Conservation (phyloP, 1,139 yeast species). For the Scheffersomyces illinoinensis region DNA sequence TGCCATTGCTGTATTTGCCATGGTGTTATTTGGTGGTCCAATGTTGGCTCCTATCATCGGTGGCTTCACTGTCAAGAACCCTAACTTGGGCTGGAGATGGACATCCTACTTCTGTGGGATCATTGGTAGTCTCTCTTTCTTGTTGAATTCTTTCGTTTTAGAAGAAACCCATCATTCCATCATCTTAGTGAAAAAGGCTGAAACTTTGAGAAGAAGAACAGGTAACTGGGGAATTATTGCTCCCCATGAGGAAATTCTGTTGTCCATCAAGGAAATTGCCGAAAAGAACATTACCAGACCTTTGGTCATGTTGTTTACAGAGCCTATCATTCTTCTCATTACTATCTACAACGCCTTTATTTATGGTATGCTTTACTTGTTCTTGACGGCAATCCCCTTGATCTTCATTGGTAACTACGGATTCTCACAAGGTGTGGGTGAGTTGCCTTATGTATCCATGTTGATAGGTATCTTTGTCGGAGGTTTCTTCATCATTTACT, state of each 20-base stretch:
- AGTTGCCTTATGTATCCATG: constrained; percentile 63
- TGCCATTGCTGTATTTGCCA: constrained; percentile 64
- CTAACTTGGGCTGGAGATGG: constrained; percentile 58
- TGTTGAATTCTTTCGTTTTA: constrained; percentile 30
- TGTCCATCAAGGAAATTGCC: constrained; percentile 62
- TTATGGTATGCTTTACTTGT: constrained; percentile 77
- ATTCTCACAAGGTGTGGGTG: constrained; percentile 54
- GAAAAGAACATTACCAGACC: constrained; percentile 76
- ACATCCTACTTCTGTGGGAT: constrained; percentile 55
- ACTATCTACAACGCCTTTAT: constrained; percentile 80
- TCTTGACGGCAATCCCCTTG: constrained; percentile 78
- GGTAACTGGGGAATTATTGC: constrained; percentile 83
- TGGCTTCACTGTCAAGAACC: constrained; percentile 21
- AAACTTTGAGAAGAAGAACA: constrained; percentile 53
- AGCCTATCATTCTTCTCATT: constrained; percentile 70
- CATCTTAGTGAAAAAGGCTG: constrained; percentile 63
- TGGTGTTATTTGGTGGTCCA: constrained; percentile 76
- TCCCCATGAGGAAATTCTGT: constrained; percentile 71
- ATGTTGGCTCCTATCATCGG: constrained; percentile 66
- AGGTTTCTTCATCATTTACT: constrained; percentile 39
- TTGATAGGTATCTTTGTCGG: constrained; percentile 63
- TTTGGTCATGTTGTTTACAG: constrained; percentile 61
- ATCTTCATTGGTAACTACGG: constrained; percentile 65
- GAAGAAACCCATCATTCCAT: constrained; percentile 53
- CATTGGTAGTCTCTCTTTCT: constrained; percentile 37